A percentile compares a stretch with the other conserved stretches of the same genome.
Conservation (phyloP, 2,329 filamentous ascomycete species). For the Microcyclosporella mali region DNA sequence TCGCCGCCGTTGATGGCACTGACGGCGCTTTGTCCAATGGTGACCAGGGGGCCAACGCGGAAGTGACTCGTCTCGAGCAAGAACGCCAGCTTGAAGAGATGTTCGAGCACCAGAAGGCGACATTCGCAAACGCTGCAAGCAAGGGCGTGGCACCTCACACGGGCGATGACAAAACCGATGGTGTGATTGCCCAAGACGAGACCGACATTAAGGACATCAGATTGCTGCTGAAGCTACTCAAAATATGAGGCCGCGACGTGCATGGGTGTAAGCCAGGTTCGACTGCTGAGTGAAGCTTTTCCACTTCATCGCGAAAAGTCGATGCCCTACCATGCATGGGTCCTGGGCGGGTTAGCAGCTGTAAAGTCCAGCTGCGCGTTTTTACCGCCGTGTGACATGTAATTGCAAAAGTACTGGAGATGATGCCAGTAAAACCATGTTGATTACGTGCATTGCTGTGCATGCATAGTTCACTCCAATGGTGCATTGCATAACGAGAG, state of each 20-base stretch:
- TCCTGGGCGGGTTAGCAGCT: no score
- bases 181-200: conserved; percentile 69
- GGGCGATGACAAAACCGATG: conserved; percentile 30
- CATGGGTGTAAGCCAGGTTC: no score
- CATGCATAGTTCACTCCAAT: no score
- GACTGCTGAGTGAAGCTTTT: no score
- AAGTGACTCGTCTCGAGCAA: conserved; percentile 26
- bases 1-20: conserved; percentile 11
- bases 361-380: no score
- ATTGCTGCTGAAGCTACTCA: conserved; percentile 65
- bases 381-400: no score
- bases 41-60: conserved; percentile 21
- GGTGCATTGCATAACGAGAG: no score
- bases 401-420: no score
- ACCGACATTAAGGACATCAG: conserved; percentile 76
- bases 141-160: conserved; percentile 20
- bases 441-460: no score
- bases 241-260: conserved; percentile 54
- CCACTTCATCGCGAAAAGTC: no score
- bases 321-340: no score
- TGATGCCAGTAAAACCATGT: no score
- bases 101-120: conserved; percentile 29
- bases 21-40: conserved; percentile 17
- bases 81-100: conserved; percentile 31
- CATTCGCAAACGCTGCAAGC: conserved; percentile 33